Evolutionary conservation across 352 stramenopile genomes (phyloP).

Genomic region (Pythium dissotocum): DNA sequence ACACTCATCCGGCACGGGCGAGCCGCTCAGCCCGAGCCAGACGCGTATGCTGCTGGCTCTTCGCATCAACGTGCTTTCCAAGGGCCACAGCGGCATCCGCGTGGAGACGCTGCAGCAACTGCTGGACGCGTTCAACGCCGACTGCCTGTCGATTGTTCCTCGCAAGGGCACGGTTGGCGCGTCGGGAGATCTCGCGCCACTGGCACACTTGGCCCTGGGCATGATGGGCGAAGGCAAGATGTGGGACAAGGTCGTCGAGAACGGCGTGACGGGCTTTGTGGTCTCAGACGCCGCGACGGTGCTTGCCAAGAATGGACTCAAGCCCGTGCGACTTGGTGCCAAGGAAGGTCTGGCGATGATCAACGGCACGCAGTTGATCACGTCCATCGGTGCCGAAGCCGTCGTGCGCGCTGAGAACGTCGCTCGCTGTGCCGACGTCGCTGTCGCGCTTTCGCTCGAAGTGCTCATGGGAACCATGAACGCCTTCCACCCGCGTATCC

Average conservation of each 20-base stretch:
- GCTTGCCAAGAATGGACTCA: conserved; percentile 68
- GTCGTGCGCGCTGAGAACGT: conserved; percentile 81
- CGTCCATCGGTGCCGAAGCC: conserved; percentile 77
- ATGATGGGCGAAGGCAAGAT: conserved; percentile 90
- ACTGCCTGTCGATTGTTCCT: conserved; percentile 85
- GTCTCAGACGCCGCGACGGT: conserved; percentile 60
- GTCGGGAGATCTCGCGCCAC: conserved; percentile 83
- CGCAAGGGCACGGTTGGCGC: conserved; percentile 87
- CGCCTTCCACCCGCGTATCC: conserved; percentile 87
- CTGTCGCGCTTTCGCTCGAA: conserved; percentile 79
- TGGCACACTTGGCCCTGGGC: conserved; percentile 85
- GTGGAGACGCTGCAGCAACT: conserved; percentile 78
- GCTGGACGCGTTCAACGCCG: conserved; percentile 82
- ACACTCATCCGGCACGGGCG: conserved; percentile 78
- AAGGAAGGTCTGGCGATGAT: conserved; percentile 92
- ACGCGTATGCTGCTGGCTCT: conserved; percentile 88
- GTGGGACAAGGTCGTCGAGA: conserved; percentile 71
- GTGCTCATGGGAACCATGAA: conserved; percentile 89
- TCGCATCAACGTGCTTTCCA: conserved; percentile 88
- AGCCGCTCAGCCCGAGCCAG: conserved; percentile 66
- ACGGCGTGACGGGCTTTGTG: conserved; percentile 43
- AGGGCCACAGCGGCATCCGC: conserved; percentile 86
- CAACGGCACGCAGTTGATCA: conserved; percentile 91
- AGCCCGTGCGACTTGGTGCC: conserved; percentile 74
- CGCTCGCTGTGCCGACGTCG: conserved; percentile 73